Base-by-base conservation (phyloP, 1,139 yeast species). In the Arxiozyma slooffiae region DNA sequence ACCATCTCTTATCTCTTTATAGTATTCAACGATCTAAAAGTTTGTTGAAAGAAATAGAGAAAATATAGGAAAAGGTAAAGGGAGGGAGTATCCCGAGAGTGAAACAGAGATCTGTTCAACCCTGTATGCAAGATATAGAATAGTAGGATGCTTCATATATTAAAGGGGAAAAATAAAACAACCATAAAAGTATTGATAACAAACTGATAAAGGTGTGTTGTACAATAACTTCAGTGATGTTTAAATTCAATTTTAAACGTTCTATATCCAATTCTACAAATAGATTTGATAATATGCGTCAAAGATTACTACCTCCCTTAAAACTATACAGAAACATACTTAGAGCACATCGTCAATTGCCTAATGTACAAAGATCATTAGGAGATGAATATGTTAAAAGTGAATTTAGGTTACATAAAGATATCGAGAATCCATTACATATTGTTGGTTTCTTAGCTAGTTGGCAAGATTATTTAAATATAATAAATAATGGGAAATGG, bases 301-400 rank as follows among this genome's bases (percentile, higher is more conserved):
- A 48, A 37, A 36, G 92, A 1, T 71, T 92, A 26, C 69, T 89
- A 20, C 96, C 96, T 6, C 98, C 98, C 0, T 69, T 89, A 40
- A 74, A 74, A 44, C 77, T 92, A 41, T 92, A 87, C 71, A 75
- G 87, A 50, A 77, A 83, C 18, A 81, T 92, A 44, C 73, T 94
- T 52, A 73, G 97, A 50, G 90, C 96, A 1, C 97, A 92, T 64
- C 72, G n/a, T 52, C 68, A 71, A 44, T 71, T 90, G 39, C 95
- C 95, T 0, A 67, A 70, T 2, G 81, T 82, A 50, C 84, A 85
- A 57, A 74, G 95, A 51, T 75, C 81, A 44, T 74, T 92, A 38
- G 98, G 98, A 5, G 97, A 92, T 66, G 77, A 80, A 58, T 92
- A 92, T 67, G 96, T 92, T 51, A 86, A 82, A 63, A 79, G 83